Conservation (phyloP, 768 basidiomycete genomes). For the Rossbeevera mucosa region DNA sequence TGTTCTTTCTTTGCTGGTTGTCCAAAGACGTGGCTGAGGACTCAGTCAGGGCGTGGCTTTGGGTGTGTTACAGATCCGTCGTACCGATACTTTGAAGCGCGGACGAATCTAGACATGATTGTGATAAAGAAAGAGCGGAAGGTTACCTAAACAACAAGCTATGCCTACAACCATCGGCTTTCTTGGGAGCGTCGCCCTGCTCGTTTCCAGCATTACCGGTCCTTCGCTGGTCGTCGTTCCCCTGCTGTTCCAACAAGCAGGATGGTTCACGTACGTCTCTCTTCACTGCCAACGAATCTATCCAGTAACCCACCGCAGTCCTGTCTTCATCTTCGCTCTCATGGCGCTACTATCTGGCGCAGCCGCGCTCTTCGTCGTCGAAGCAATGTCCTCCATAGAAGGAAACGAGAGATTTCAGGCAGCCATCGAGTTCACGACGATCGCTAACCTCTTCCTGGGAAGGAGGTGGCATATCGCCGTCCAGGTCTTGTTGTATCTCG, state of each 20-base stretch:
- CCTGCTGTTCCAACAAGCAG: constrained; percentile 22
- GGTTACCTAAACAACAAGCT: no score
- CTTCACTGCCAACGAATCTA: neutral
- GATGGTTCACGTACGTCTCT: constrained; percentile 23
- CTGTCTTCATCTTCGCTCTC: constrained; percentile 12
- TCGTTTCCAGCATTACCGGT: constrained; percentile 23
- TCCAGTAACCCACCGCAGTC: constrained; percentile 9
- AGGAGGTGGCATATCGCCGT: constrained; percentile 22
- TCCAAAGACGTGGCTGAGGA: constrained; percentile 84
- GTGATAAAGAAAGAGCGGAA: neutral
- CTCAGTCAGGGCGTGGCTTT: no score
- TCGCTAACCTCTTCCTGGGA: constrained; percentile 24
- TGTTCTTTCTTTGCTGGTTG: constrained; percentile 84
- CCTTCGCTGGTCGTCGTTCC: constrained; percentile 22
- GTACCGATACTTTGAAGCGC: constrained; percentile 87
- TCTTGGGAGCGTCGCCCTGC: constrained; percentile 23
- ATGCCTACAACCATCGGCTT: constrained; percentile 22
- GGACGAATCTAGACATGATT: constrained; percentile 79
- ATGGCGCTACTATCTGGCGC: constrained; percentile 20
- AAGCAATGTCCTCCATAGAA: constrained; percentile 14
- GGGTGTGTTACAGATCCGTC: no score
- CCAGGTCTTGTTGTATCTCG: constrained; percentile 18
- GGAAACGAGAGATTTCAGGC: constrained; percentile 22
- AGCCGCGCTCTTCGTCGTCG: constrained; percentile 18
- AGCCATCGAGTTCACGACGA: constrained; percentile 24